phyloP scores from a whole-genome alignment of 306 rosid genomes.

The Inga leiocalycina region DNA sequence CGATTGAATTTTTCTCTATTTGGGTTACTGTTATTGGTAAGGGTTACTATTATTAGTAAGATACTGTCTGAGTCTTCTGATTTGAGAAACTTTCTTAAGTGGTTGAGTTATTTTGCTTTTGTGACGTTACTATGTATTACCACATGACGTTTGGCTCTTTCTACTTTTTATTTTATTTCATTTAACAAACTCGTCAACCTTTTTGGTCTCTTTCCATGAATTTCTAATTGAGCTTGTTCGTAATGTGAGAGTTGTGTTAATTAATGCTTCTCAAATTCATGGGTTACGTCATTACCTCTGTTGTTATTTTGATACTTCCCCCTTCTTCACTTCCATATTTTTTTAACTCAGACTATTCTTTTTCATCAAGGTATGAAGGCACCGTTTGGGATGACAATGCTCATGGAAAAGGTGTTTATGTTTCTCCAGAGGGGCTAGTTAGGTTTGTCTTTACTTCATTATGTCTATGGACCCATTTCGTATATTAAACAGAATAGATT shows the following conservation, averaged over 20 bases:
- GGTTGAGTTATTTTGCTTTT: neutral
- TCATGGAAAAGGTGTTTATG: slow-evolving; percentile 92
- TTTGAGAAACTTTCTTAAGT: neutral
- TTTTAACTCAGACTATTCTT: neutral
- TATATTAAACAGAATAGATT: neutral
- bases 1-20: neutral
- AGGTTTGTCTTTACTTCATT: slow-evolving; percentile 61
- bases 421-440: slow-evolving; percentile 64
- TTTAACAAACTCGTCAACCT: too few species aligned
- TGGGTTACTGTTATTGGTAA: neutral
- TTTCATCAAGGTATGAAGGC: slow-evolving; percentile 77
- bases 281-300: neutral
- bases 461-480: slow-evolving; percentile 5
- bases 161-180: neutral
- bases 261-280: neutral
- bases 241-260: neutral
- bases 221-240: neutral
- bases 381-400: slow-evolving; percentile 98
- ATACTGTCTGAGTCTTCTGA: neutral
- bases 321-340: neutral
- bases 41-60: neutral
- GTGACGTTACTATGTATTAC: neutral
- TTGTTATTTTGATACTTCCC: neutral
- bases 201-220: neutral
- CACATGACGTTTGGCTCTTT: neutral